These are phyloP conservation scores for Chaetomium sp. DNA, from an alignment of 2,329 filamentous ascomycete genomes.

Conservation along the genomic window DNA sequence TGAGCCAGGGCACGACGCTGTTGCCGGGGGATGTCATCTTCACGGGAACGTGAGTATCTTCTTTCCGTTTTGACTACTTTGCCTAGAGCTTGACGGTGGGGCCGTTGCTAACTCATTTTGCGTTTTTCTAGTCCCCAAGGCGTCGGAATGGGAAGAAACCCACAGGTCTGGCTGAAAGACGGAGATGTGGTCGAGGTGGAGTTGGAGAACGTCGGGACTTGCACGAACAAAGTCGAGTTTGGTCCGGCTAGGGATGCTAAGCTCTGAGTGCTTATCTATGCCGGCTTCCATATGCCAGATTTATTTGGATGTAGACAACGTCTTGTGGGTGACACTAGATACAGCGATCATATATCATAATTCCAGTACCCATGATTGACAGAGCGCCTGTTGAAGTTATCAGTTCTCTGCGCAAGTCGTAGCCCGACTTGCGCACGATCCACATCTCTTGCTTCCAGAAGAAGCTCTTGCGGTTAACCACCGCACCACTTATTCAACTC, in stretches of 20 bases:
- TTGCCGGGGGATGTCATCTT: constrained; percentile 60
- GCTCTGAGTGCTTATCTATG: background rate
- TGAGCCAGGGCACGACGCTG: constrained; percentile 56
- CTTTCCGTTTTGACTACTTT: background rate
- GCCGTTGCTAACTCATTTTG: background rate
- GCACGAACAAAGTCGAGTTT: constrained; percentile 46
- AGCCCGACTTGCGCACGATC: too few species aligned
- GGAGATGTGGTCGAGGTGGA: constrained; percentile 64
- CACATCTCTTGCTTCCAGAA: too few species aligned
- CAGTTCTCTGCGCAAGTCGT: too few species aligned
- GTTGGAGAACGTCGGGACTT: constrained; percentile 59
- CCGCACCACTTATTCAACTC: too few species aligned
- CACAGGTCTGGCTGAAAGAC: constrained; percentile 62
- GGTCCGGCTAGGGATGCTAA: constrained; percentile 28
- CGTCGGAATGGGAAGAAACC: constrained; percentile 63
- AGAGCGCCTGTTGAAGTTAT: too few species aligned
- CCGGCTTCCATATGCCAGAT: background rate
- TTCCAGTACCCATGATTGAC: too few species aligned
- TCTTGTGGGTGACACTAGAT: too few species aligned
- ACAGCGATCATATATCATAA: too few species aligned
- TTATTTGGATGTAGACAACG: too few species aligned
- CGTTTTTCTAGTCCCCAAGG: constrained; percentile 50
- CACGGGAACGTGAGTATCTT: constrained; percentile 50
- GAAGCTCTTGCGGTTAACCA: too few species aligned
- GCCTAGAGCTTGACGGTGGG: background rate